Percentiles rank a stretch among this genome's conserved stretches.
These are phyloP conservation scores for Epichloe gansuensis DNA, from an alignment of 2,329 filamentous ascomycete species.

Conservation along the genomic window DNA sequence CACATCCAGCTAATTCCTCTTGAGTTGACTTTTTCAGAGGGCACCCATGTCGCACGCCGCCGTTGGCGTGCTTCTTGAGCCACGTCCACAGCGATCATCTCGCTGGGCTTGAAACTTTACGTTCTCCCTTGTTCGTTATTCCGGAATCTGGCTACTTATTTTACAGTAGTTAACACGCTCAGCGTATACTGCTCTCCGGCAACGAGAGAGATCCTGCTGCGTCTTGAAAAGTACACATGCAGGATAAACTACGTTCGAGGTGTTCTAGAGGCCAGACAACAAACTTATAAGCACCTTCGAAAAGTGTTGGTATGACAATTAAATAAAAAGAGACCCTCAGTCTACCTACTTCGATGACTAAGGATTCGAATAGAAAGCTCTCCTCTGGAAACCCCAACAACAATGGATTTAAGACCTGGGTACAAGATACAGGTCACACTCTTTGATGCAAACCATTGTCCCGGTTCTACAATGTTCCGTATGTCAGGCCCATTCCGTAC, in stretches of 20 bases:
- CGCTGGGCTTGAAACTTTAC: conserved; percentile 62
- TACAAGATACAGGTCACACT: conserved; percentile 67
- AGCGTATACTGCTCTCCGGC: conserved; percentile 79
- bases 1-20: not conserved
- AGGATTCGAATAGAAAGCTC: conserved; percentile 44
- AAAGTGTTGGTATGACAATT: conserved; percentile 45
- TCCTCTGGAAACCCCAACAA: conserved; percentile 69
- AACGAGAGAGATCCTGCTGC: conserved; percentile 68
- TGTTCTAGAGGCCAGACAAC: conserved; percentile 60
- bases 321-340: too few relatives aligned
- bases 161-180: not conserved
- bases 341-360: not conserved
- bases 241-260: conserved; percentile 72
- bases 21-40: conserved; percentile 75
- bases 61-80: conserved; percentile 77
- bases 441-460: conserved; percentile 85
- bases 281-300: conserved; percentile 65
- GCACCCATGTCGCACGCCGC: conserved; percentile 40
- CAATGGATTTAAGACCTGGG: conserved; percentile 59
- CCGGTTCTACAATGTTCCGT: conserved; percentile 82
- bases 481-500: conserved; percentile 12
- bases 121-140: conserved; percentile 53
- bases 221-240: conserved; percentile 66
- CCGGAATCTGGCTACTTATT: not conserved
- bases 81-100: conserved; percentile 91